These are phyloP conservation scores for Pneumocystis sp. DNA, from an alignment of 1,139 yeast species.

Conservation along the genomic window DNA sequence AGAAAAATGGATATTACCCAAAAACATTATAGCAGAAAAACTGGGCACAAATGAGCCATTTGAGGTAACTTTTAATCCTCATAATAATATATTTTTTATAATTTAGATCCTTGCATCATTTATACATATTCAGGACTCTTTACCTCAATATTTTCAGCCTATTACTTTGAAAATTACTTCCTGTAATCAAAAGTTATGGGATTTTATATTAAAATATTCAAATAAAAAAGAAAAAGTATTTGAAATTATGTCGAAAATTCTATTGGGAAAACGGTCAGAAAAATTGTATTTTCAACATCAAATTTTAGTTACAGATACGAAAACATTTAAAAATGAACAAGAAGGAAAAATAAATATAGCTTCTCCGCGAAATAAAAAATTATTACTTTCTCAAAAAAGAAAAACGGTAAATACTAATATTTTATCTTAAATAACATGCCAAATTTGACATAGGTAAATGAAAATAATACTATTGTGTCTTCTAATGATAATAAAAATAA, in stretches of 20 bases:
- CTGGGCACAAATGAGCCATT: neutral
- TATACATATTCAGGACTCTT: neutral
- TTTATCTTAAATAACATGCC: neutral
- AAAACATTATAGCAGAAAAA: neutral
- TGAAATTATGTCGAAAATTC: neutral
- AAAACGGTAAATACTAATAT: neutral
- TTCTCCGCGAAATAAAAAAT: neutral
- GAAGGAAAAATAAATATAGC: neutral
- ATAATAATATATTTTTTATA: neutral
- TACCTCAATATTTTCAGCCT: neutral
- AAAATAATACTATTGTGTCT: neutral
- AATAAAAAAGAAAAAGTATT: neutral
- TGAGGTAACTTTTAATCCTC: neutral
- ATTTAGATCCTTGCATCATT: neutral
- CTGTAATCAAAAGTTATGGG: neutral
- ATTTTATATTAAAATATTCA: neutral
- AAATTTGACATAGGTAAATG: neutral
- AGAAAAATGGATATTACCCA: constrained; percentile 1
- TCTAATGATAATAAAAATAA: neutral
- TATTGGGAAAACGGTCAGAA: neutral
- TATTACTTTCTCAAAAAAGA: neutral
- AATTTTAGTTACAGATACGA: neutral
- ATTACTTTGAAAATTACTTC: neutral
- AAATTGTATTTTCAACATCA: neutral
- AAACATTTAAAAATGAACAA: neutral